These are phyloP conservation scores for Chaetomium cochliodes DNA, from an alignment of 495 filamentous ascomycete species.

Conservation along the genomic window DNA sequence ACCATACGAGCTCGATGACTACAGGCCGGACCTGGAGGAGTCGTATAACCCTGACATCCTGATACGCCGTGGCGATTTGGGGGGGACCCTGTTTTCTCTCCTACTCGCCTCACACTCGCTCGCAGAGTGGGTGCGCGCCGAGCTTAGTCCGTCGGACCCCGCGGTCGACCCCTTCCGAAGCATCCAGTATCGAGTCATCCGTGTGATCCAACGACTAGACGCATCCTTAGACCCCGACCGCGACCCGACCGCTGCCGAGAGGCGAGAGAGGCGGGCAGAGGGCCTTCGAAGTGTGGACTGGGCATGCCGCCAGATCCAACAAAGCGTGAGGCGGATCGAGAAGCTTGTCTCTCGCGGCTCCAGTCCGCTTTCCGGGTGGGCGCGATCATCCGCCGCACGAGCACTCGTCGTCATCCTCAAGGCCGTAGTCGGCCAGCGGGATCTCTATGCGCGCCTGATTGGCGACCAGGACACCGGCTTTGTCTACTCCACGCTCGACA, in stretches of 20 bases:
- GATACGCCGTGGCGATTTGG: conserved; percentile 44
- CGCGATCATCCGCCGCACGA: conserved; percentile 41
- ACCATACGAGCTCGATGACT: conserved; percentile 36
- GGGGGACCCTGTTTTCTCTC: conserved; percentile 49
- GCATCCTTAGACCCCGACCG: conserved; percentile 31
- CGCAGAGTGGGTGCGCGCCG: conserved; percentile 42
- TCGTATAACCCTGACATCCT: conserved; percentile 29
- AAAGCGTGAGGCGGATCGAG: conserved; percentile 38
- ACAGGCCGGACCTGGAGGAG: conserved; percentile 39
- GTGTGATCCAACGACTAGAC: conserved; percentile 42
- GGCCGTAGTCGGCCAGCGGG: conserved; percentile 37
- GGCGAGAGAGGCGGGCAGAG: conserved; percentile 26
- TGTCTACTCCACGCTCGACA: conserved; percentile 38
- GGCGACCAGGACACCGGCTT: conserved; percentile 41
- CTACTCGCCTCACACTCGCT: conserved; percentile 47
- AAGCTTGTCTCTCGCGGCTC: conserved; percentile 38
- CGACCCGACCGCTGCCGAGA: conserved; percentile 17
- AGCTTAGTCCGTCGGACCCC: conserved; percentile 39
- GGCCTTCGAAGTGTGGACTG: conserved; percentile 35
- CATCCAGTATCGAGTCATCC: conserved; percentile 40
- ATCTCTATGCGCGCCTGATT: conserved; percentile 43
- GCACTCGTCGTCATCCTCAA: conserved; percentile 44
- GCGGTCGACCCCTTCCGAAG: conserved; percentile 43
- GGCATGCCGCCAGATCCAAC: conserved; percentile 42
- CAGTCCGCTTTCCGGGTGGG: conserved; percentile 35